Evolutionary conservation across 2,329 filamentous ascomycete genomes (phyloP), one percentile per base, ranked within the genome.

Genomic region (Hansfordia pulvinata): DNA sequence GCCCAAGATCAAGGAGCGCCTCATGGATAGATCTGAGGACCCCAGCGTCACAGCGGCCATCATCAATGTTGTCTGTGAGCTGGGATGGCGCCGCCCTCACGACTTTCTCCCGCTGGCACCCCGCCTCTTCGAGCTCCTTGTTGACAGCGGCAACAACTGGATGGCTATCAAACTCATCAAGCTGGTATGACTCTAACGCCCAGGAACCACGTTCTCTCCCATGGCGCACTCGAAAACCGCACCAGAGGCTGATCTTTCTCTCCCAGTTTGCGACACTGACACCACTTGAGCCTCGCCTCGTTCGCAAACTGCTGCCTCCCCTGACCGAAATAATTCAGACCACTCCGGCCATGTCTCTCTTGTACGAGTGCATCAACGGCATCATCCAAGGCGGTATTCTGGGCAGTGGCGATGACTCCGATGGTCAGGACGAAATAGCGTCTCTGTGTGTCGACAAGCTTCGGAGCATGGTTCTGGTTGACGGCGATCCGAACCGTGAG

Each of bases 131-230:
- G 86, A 94, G 46, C 64, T 98, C 11, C 60, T 98, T 15, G 86
- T 94, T 9, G 80, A 92, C 33, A 78, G 85, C 30, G 80, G 80
- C 19, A 96, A 98, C 53, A 98, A 98, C 53, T 98, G 90, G 90
- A 96, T 98, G 88, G 86, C 86, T 32, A 98, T 98, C 49, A 98
- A 98, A 51, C 72, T 98, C 35, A 96, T 98, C 50, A 98, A 98
- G 56, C 67, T 98, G 35, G 83, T 88, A 51, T 39, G 70, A n/a
- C n/a, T 57, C 18, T 29, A n/a, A n/a, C n/a, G n/a, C n/a, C n/a
- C n/a, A n/a, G n/a, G n/a, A n/a, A n/a, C 17, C 14, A 23, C 3
- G 17, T 21, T 17, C 11, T 13, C 6, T 2, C 6, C 10, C 11
- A 24, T 42, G 20, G 43, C 24, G 17, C 19, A 8, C 13, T n/a